phyloP scores from a whole-genome alignment of 2,329 filamentous ascomycete species.

The Penicillium sp. region DNA sequence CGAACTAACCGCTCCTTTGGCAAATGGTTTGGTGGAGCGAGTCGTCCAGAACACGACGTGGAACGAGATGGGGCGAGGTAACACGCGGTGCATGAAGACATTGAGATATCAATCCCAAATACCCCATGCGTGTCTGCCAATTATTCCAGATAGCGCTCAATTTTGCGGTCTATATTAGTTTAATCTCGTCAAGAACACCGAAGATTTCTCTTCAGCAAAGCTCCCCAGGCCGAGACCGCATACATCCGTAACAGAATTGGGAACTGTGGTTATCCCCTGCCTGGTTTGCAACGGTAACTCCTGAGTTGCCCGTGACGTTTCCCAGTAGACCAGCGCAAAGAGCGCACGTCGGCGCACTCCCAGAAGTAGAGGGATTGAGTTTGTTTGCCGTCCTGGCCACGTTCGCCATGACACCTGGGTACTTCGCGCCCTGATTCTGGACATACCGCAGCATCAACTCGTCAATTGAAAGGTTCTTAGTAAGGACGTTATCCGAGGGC shows the following conservation, averaged over 20 bases:
- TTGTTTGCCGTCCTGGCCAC: slow-evolving; percentile 90
- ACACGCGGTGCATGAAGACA: background rate
- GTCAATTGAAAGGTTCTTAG: slow-evolving; percentile 74
- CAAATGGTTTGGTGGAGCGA: slow-evolving; percentile 31
- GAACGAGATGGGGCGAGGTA: slow-evolving; percentile 25
- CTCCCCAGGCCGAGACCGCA: slow-evolving; percentile 37
- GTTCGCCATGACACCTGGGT: slow-evolving; percentile 89
- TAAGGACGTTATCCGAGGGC: slow-evolving; percentile 35
- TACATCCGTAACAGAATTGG: slow-evolving; percentile 45
- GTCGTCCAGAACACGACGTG: slow-evolving; percentile 27
- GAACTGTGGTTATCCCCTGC: slow-evolving; percentile 51
- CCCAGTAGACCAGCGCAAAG: slow-evolving; percentile 68
- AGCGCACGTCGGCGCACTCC: slow-evolving; percentile 50
- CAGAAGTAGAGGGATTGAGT: slow-evolving; percentile 51
- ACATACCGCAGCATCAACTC: slow-evolving; percentile 89
- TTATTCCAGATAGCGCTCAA: background rate
- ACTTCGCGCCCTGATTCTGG: slow-evolving; percentile 75
- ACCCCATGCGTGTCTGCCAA: slow-evolving; percentile 10
- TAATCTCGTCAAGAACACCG: slow-evolving; percentile 10
- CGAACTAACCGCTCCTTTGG: slow-evolving; percentile 25
- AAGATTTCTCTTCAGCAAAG: slow-evolving; percentile 13
- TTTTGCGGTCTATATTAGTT: slow-evolving; percentile 9
- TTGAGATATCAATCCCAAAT: slow-evolving; percentile 6
- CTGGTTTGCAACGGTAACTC: slow-evolving; percentile 41
- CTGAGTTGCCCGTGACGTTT: slow-evolving; percentile 59